Conservation (phyloP, 1,284 basidiomycete species). For the Moesziomyces antarcticus region DNA sequence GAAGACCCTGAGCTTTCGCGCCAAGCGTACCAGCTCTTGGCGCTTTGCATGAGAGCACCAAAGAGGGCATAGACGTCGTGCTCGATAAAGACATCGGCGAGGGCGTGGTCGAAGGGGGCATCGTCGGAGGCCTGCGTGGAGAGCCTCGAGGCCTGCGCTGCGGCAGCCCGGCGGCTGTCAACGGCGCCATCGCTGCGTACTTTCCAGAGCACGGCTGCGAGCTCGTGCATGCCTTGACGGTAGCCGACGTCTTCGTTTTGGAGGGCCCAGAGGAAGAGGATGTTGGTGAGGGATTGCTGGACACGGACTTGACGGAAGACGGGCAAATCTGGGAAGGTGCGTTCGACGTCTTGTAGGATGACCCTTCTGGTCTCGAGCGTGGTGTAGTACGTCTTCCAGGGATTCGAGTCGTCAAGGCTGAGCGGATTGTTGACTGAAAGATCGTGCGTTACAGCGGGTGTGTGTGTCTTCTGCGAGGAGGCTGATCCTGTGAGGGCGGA, state of each 20-base stretch:
- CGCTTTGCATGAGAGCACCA: slow-evolving; percentile 50
- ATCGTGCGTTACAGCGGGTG: slow-evolving; percentile 17
- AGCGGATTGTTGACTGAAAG: slow-evolving; percentile 61
- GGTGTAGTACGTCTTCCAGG: slow-evolving; percentile 55
- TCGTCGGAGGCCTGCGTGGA: slow-evolving; percentile 10
- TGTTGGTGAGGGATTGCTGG: slow-evolving; percentile 46
- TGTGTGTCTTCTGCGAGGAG: no score
- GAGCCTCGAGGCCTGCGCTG: not conserved
- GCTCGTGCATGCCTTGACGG: slow-evolving; percentile 67
- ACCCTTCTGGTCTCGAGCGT: slow-evolving; percentile 46
- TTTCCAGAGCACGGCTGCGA: slow-evolving; percentile 59
- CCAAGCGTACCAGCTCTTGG: slow-evolving; percentile 59
- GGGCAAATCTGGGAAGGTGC: slow-evolving; percentile 57
- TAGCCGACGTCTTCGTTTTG: slow-evolving; percentile 60
- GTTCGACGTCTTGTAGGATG: slow-evolving; percentile 56
- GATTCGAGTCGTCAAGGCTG: slow-evolving; percentile 60
- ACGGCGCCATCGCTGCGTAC: slow-evolving; percentile 36
- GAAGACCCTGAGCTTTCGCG: slow-evolving; percentile 9
- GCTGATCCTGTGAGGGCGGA: not conserved
- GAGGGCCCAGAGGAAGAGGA: slow-evolving; percentile 60
- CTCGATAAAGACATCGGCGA: slow-evolving; percentile 47
- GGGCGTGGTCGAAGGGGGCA: slow-evolving; percentile 30
- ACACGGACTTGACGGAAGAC: slow-evolving; percentile 34
- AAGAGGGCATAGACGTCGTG: slow-evolving; percentile 60
- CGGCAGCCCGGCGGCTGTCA: not conserved